Conservation (phyloP, 306 rosid genomes). For the Psophocarpus tetragonolobus region DNA sequence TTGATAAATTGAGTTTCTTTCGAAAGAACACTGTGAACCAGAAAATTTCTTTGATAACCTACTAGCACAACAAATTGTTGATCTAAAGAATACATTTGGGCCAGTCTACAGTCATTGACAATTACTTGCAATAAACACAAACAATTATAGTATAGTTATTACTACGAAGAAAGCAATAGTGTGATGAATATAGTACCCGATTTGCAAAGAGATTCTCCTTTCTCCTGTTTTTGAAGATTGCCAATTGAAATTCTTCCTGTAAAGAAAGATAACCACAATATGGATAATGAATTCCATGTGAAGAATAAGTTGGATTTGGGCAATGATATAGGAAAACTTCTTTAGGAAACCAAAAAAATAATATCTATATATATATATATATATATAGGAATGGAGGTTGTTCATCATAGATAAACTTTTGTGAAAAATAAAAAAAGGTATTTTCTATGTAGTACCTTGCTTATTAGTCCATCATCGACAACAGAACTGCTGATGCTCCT, state of each 20-base stretch:
- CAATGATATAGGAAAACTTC: not conserved
- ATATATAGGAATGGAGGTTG: no score
- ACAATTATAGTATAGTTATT: not conserved
- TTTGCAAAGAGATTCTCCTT: constrained; percentile 90
- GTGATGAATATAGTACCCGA: constrained; percentile 61
- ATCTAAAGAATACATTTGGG: constrained; percentile 14
- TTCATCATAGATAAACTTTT: not conserved
- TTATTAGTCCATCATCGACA: constrained; percentile 90
- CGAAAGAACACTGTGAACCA: not conserved
- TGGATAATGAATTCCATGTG: not conserved
- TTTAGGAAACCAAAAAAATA: not conserved
- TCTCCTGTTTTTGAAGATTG: constrained; percentile 88
- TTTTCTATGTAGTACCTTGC: constrained; percentile 57
- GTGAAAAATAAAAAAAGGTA: not conserved
- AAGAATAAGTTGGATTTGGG: not conserved
- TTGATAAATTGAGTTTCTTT: not conserved
- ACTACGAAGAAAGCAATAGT: constrained; percentile 3
- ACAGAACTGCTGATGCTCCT: constrained; percentile 97
- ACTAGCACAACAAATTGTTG: not conserved
- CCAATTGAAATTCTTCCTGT: constrained; percentile 98
- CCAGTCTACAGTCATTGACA: not conserved
- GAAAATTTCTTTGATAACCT: constrained; percentile 19
- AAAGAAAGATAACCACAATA: constrained; percentile 36
- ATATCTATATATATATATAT: no score
- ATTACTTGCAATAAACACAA: constrained; percentile 3